Conservation (phyloP, 371 early-diverging fungal species). For the Syncephalastrum contaminatum region DNA sequence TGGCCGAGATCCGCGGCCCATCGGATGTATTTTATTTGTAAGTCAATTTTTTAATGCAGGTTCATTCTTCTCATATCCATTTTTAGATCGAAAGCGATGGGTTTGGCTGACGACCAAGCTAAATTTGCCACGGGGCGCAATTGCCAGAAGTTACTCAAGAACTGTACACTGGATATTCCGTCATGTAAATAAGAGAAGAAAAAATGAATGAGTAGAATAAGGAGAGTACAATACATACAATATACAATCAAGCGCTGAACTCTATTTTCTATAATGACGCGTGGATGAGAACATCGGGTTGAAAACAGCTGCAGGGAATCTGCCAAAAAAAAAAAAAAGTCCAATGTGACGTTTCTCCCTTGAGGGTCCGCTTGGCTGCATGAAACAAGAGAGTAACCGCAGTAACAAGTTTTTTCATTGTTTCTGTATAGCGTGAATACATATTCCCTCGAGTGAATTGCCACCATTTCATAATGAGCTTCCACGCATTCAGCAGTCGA, state of each 20-base stretch:
- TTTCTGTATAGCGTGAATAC: neutral
- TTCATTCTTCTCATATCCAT: neutral
- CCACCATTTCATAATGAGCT: neutral
- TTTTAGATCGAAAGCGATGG: slow-evolving; percentile 32
- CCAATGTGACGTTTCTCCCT: neutral
- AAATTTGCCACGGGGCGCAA: slow-evolving; percentile 27
- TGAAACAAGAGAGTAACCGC: neutral
- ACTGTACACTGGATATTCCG: neutral
- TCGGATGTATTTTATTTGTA: slow-evolving; percentile 38
- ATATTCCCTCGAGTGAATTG: neutral
- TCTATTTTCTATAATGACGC: too few species aligned
- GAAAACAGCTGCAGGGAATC: neutral
- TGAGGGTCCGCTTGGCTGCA: neutral
- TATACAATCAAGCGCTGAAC: too few species aligned
- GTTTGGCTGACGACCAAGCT: slow-evolving; percentile 39
- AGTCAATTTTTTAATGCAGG: slow-evolving; percentile 7
- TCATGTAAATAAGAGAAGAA: too few species aligned
- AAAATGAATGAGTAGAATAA: too few species aligned
- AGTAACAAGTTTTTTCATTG: neutral
- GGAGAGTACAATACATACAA: too few species aligned
- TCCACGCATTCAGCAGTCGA: neutral
- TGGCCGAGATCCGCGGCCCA: slow-evolving; percentile 30
- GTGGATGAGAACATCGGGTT: slow-evolving; percentile 2
- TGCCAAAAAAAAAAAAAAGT: neutral
- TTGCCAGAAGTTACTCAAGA: slow-evolving; percentile 20